phyloP scores from a whole-genome alignment of 495 filamentous ascomycete genomes.

The Saxophila tyrrhenica region DNA sequence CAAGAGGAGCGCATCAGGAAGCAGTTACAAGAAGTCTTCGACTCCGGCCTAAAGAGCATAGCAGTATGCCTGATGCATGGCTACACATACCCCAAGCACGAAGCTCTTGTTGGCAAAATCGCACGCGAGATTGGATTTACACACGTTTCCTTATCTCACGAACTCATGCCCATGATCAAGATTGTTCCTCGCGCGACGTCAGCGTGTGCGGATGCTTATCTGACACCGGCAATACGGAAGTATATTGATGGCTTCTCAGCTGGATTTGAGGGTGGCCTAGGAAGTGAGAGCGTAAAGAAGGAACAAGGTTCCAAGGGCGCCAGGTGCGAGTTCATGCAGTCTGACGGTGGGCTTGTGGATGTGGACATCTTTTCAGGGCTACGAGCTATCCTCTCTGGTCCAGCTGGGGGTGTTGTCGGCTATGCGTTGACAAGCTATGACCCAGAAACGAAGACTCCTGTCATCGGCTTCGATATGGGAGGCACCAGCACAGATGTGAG shows the following conservation, averaged over 20 bases:
- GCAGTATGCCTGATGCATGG: constrained; percentile 73
- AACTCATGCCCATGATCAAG: constrained; percentile 93
- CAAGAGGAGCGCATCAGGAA: constrained; percentile 38
- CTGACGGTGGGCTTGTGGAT: constrained; percentile 68
- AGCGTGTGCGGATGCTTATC: constrained; percentile 88
- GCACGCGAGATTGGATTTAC: constrained; percentile 63
- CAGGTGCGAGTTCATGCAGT: constrained; percentile 79
- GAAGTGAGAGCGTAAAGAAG: constrained; percentile 51
- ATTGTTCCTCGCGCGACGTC: constrained; percentile 79
- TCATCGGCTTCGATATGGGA: constrained; percentile 96
- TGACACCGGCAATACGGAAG: constrained; percentile 90
- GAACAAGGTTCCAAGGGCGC: constrained; percentile 45
- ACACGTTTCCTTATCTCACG: constrained; percentile 61
- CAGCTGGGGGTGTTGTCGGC: constrained; percentile 69
- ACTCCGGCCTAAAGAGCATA: constrained; percentile 54
- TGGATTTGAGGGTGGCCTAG: constrained; percentile 61
- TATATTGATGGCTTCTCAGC: constrained; percentile 83
- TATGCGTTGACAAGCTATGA: constrained; percentile 93
- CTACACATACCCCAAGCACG: constrained; percentile 70
- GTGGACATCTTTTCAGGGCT: constrained; percentile 65
- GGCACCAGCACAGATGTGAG: constrained; percentile 94
- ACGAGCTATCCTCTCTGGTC: constrained; percentile 66
- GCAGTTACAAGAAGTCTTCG: constrained; percentile 48
- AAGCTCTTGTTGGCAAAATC: constrained; percentile 53
- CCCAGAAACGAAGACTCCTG: constrained; percentile 68